A percentile compares a stretch with the other conserved stretches of the same genome.
Evolutionary conservation across 164 flowering plant genomes (phyloP).

Genomic region (Stephania japonica): DNA sequence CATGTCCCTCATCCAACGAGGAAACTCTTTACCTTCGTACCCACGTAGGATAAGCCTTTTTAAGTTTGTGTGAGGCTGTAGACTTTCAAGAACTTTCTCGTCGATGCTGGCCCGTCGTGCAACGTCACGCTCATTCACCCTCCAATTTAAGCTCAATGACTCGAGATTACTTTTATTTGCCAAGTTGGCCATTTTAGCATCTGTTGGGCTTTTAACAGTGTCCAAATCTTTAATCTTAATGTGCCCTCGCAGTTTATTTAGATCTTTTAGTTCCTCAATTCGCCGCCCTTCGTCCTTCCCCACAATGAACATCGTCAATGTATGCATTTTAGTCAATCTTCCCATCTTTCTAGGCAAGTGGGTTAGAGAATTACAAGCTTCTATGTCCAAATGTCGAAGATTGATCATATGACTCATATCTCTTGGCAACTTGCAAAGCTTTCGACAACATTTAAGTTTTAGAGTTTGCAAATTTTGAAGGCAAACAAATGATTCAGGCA

Average conservation of each 20-base stretch:
- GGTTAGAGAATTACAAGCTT: not conserved
- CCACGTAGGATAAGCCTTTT: not conserved
- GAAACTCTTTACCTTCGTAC: not conserved
- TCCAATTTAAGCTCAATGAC: not conserved
- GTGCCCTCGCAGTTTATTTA: not conserved
- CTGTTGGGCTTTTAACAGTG: not conserved
- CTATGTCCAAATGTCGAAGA: not conserved
- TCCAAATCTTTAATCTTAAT: not conserved
- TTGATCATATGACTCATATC: not conserved
- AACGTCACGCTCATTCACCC: not conserved
- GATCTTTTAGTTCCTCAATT: not conserved
- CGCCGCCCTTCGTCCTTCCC: not conserved
- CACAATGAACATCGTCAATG: not conserved
- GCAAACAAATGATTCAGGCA: no score
- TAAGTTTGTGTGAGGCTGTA: not conserved
- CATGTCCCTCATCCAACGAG: not conserved
- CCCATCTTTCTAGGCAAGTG: not conserved
- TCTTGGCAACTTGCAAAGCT: not conserved
- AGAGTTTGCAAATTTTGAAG: conserved; percentile 4
- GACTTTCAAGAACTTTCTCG: not conserved
- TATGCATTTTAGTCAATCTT: not conserved
- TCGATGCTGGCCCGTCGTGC: not conserved
- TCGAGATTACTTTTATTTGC: not conserved
- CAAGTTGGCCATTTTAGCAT: not conserved
- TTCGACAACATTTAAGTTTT: not conserved